Percentiles rank a stretch among this genome's conserved stretches.
Evolutionary conservation across 176 grass and related monocot species (phyloP).

Genomic region (Musa acuminata): DNA sequence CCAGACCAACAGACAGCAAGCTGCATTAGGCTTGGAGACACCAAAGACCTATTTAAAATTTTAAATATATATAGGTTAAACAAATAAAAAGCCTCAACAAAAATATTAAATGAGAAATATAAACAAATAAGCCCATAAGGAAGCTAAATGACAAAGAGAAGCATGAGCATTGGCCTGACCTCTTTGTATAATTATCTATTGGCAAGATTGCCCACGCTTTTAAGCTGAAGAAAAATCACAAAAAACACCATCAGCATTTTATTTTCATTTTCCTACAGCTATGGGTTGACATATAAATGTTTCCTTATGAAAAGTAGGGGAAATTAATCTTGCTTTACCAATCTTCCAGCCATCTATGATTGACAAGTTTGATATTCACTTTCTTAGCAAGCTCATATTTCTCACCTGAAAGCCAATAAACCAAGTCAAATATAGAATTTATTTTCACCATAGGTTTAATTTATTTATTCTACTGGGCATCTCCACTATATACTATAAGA

Average conservation of each 20-base stretch:
- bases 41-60: background rate
- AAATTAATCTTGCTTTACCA: slow-evolving; percentile 33
- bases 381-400: slow-evolving; percentile 77
- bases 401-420: slow-evolving; percentile 40
- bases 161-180: slow-evolving; percentile 25
- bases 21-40: background rate
- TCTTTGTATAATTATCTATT: slow-evolving; percentile 58
- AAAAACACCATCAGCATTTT: slow-evolving; percentile 1
- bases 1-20: background rate
- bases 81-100: background rate
- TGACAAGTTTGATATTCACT: slow-evolving; percentile 67
- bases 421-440: background rate
- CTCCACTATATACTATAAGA: too few species aligned
- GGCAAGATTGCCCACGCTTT: slow-evolving; percentile 76
- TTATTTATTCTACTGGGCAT: background rate
- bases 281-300: background rate
- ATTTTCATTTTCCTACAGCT: background rate
- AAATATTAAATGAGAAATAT: slow-evolving; percentile 5
- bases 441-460: slow-evolving; percentile 14
- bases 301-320: slow-evolving; percentile 1
- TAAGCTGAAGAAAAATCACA: slow-evolving; percentile 39
- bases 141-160: slow-evolving; percentile 11
- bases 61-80: background rate
- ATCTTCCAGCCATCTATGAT: slow-evolving; percentile 79
- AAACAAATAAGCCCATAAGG: slow-evolving; percentile 3